These are phyloP conservation scores for Omphalotus guepiniiformis DNA, from an alignment of 768 basidiomycete species.

Conservation along the genomic window DNA sequence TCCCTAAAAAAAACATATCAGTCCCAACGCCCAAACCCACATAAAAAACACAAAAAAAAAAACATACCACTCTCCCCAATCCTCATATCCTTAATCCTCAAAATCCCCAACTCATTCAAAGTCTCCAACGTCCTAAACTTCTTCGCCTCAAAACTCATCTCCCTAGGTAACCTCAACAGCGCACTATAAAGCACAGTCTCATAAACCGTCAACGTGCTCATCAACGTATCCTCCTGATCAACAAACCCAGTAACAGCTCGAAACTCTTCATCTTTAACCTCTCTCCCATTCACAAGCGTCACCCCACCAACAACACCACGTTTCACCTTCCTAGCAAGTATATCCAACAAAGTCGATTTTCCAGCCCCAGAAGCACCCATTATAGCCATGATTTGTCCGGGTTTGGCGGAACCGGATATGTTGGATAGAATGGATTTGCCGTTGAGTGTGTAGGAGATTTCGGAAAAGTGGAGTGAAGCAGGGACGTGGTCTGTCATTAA, in stretches of 20 bases:
- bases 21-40: conserved; percentile 1
- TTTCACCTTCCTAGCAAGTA: conserved; percentile 88
- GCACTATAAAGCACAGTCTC: conserved; percentile 97
- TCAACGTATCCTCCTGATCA: conserved; percentile 97
- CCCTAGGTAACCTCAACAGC: conserved; percentile 80
- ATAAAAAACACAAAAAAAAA: not conserved
- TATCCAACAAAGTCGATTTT: conserved; percentile 95
- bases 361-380: conserved; percentile 98
- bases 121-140: conserved; percentile 92
- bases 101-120: conserved; percentile 91
- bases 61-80: conserved; percentile 84
- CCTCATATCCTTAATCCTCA: conserved; percentile 83
- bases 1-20: conserved; percentile 40
- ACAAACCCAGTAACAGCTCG: conserved; percentile 90
- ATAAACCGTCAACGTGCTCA: conserved; percentile 96
- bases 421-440: conserved; percentile 68
- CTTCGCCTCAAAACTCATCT: conserved; percentile 97
- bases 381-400: conserved; percentile 90
- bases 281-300: conserved; percentile 82
- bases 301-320: conserved; percentile 70
- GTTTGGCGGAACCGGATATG: conserved; percentile 79
- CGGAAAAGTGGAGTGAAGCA: conserved; percentile 86
- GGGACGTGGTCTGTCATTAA: conserved; percentile 95
- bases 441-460: conserved; percentile 74
- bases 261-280: conserved; percentile 70